Percentiles rank a stretch among this genome's conserved stretches.
phyloP scores from a whole-genome alignment of 495 filamentous ascomycete genomes.

The Talaromyces proteolyticus region DNA sequence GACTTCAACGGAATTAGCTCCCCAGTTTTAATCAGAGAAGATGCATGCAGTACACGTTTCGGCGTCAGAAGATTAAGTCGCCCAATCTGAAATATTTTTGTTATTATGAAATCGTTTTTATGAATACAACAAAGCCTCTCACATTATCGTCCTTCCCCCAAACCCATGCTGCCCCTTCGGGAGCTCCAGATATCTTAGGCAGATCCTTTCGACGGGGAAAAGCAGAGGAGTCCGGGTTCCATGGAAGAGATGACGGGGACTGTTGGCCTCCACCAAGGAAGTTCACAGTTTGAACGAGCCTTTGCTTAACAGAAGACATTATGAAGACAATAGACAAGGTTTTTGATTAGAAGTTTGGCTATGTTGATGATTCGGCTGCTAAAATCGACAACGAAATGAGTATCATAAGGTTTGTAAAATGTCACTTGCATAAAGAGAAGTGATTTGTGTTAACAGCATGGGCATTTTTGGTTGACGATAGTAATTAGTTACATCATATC shows the following conservation, averaged over 20 bases:
- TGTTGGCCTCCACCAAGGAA: neutral
- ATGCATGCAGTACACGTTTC: constrained; percentile 42
- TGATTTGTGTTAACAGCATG: too few relatives aligned
- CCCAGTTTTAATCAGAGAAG: constrained; percentile 44
- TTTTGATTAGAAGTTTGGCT: too few relatives aligned
- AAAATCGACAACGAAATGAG: too few relatives aligned
- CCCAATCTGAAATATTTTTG: constrained; percentile 27
- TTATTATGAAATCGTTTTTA: neutral
- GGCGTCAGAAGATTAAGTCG: constrained; percentile 56
- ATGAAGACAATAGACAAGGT: too few relatives aligned
- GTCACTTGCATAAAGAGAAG: too few relatives aligned
- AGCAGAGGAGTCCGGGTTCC: constrained; percentile 44
- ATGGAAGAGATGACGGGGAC: constrained; percentile 28
- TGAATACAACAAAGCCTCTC: constrained; percentile 1
- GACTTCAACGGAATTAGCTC: constrained; percentile 46
- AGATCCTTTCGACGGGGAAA: constrained; percentile 51
- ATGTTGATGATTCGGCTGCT: too few relatives aligned
- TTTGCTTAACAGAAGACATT: neutral
- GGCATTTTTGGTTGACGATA: too few relatives aligned
- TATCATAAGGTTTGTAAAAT: too few relatives aligned
- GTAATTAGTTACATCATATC: too few relatives aligned
- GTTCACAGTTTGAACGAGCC: neutral
- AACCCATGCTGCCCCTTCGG: constrained; percentile 53
- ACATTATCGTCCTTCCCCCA: constrained; percentile 57
- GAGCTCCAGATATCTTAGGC: constrained; percentile 35